phyloP scores from a whole-genome alignment of 345 rosid species.

The Passiflora organensis region DNA sequence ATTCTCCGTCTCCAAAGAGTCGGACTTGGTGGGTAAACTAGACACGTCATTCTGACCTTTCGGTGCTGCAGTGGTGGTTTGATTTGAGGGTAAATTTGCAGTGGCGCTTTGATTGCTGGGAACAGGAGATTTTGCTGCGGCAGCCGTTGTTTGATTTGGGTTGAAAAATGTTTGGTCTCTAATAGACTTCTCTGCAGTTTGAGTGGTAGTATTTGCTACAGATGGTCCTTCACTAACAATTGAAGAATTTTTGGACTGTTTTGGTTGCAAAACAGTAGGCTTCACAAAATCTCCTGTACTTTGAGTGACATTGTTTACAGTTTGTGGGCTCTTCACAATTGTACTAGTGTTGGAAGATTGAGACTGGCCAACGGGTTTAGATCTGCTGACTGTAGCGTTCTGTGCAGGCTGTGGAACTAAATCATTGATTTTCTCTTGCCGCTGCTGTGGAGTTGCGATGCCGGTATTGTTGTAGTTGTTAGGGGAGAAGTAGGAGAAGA shows the following conservation, averaged over 20 bases:
- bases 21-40: slow-evolving; percentile 13
- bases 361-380: slow-evolving; percentile 17
- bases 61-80: no score
- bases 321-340: no score
- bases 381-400: slow-evolving; percentile 15
- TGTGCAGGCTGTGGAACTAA: slow-evolving; percentile 16
- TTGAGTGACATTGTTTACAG: no score
- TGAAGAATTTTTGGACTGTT: slow-evolving; percentile 11
- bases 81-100: no score
- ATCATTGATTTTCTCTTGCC: slow-evolving; percentile 6
- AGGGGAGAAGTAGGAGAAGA: slow-evolving; percentile 45
- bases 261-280: slow-evolving; percentile 11
- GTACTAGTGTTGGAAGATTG: slow-evolving; percentile 3
- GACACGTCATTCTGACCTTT: no score
- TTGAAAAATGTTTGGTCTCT: slow-evolving; percentile 18
- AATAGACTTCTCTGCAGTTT: slow-evolving; percentile 5
- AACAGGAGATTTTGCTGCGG: no score
- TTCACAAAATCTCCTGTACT: no score
- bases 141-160: slow-evolving; percentile 25
- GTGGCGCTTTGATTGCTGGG: no score
- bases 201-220: slow-evolving; percentile 11
- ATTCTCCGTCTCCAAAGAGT: slow-evolving; percentile 14
- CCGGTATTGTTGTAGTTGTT: slow-evolving; percentile 1
- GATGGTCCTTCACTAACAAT: slow-evolving; percentile 4
- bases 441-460: slow-evolving; percentile 14